Percentiles rank a stretch among this genome's conserved stretches.
phyloP scores from a whole-genome alignment of 257 asterid species.

The Solanum neorickii region DNA sequence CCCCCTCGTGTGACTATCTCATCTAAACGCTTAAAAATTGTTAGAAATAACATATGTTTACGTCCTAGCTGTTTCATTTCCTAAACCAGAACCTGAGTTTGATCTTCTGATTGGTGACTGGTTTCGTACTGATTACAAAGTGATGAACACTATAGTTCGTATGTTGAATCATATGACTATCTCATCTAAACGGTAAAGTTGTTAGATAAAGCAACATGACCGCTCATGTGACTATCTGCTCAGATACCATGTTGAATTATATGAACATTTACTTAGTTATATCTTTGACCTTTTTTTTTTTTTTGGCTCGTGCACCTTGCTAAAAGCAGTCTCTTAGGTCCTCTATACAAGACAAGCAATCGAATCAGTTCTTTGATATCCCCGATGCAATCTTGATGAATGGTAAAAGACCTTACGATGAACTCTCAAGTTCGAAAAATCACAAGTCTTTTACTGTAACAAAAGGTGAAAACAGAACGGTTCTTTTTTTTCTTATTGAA shows the following conservation, averaged over 20 bases:
- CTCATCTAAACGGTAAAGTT: neutral
- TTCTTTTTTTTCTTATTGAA: neutral
- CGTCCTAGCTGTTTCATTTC: constrained; percentile 34
- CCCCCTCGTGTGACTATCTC: neutral
- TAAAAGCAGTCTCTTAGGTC: neutral
- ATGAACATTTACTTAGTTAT: neutral
- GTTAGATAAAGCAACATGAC: neutral
- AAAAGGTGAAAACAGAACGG: constrained; percentile 15
- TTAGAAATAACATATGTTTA: neutral
- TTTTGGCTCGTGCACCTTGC: neutral
- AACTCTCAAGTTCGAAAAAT: constrained; percentile 2
- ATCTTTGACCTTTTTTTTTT: no score
- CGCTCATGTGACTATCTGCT: neutral
- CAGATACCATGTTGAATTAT: neutral
- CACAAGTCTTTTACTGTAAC: constrained; percentile 37
- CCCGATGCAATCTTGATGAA: constrained; percentile 47
- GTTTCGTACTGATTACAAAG: constrained; percentile 23
- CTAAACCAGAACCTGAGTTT: constrained; percentile 48
- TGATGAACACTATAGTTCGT: neutral
- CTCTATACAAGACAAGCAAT: neutral
- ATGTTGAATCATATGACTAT: neutral
- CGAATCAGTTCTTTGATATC: neutral
- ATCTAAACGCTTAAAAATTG: neutral
- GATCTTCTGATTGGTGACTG: constrained; percentile 55
- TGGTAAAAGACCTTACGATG: constrained; percentile 44